Evolutionary conservation across 495 filamentous ascomycete species (phyloP), one percentile per base, ranked within the genome.

Genomic region (Astrocystis sublimbata): DNA sequence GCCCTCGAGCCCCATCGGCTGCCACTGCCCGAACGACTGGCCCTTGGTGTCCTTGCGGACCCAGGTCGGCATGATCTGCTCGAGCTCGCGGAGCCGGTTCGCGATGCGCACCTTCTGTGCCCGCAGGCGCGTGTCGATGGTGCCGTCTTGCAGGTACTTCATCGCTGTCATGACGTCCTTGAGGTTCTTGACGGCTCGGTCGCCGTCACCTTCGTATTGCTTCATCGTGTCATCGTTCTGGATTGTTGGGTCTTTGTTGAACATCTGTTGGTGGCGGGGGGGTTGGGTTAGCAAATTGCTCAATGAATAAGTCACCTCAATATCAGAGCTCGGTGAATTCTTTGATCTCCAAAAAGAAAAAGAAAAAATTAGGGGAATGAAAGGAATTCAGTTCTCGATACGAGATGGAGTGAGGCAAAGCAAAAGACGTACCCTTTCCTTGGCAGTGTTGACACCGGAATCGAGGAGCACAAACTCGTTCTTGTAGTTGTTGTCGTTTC

Each of bases 131-230:
- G 17, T 31, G 26, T 24, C 51, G 8, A 54, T 26, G 7, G 51
- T 54, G 23, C 24, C 23, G 51, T 54, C 51, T 26, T 54, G 51
- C 28, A 54, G 28, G 51, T 54, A 54, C 23, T 54, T 54, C 51
- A 54, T 54, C 24, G 51, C 51, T 26, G 51, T 54, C 51, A 54
- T 54, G 7, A 54, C 51, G 30, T 54, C 51, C 28, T 54, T 54
- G 7, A 54, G 51, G 28, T 54, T 54, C 28, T 54, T 54, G 3
- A 54, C 51, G 26, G 51, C 51, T 38, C 51, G 51, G 51, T 54
- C 35, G 28, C 51, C 51, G 8, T 54, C 51, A 8, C 10, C 10
- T 21, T 54, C 51, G 15, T 54, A 54, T 17, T 54, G 30, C 24
- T 24, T 12, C 28, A 54, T 54, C 10, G 51, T 54, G 24, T 54